phyloP scores from a whole-genome alignment of 306 rosid species.

The Carpinus viminea region DNA sequence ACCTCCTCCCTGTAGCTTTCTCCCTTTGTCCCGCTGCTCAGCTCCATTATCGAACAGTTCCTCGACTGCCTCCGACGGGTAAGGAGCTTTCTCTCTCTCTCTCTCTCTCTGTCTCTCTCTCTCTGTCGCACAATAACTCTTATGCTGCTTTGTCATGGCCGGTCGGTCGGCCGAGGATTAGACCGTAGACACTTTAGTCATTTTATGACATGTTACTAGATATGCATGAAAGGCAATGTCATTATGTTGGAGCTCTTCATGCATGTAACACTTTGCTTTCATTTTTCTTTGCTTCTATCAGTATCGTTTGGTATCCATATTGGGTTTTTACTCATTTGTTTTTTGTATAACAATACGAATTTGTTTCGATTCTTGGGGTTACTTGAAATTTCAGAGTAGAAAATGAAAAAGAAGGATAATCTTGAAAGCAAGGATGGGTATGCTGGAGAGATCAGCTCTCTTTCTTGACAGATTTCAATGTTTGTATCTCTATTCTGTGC shows the following conservation, averaged over 20 bases:
- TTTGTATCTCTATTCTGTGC: neutral
- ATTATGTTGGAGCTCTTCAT: neutral
- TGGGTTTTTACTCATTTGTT: neutral
- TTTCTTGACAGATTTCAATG: neutral
- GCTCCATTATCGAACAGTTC: neutral
- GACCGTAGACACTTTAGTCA: neutral
- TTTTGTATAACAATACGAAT: neutral
- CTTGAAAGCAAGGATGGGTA: neutral
- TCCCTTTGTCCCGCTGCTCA: neutral
- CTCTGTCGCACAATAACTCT: neutral
- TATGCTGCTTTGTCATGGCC: neutral
- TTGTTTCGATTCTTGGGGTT: neutral
- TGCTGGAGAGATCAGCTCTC: neutral
- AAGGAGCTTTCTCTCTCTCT: neutral
- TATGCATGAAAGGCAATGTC: neutral
- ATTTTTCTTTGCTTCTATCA: neutral
- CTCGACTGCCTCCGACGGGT: slow-evolving; percentile 3
- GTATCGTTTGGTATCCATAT: neutral
- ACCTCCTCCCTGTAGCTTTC: neutral
- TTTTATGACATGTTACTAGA: neutral
- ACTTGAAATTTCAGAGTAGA: neutral
- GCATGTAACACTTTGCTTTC: neutral
- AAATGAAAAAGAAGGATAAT: neutral
- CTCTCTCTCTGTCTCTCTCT: neutral
- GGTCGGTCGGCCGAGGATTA: neutral